Conservation (phyloP, 305 asterid species). For the Fraxinus latifolia region DNA sequence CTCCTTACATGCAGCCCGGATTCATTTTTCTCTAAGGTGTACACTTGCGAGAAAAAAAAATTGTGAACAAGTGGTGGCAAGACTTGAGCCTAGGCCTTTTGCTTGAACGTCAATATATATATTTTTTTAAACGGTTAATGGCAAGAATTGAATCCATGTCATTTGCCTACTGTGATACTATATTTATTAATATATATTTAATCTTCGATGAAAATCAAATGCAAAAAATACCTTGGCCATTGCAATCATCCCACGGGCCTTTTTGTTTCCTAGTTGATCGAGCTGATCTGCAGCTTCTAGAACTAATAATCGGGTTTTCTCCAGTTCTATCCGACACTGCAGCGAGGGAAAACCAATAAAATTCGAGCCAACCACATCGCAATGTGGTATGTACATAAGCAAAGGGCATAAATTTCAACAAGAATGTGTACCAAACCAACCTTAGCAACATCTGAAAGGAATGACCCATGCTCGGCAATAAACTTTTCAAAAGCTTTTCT, state of each 20-base stretch:
- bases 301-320: conserved; percentile 75
- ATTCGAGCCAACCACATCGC: background rate
- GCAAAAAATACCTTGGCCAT: conserved; percentile 80
- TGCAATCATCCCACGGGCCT: conserved; percentile 79
- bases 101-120: background rate
- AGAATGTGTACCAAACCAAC: conserved; percentile 30
- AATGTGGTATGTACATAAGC: background rate
- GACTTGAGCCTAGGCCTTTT: background rate
- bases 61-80: background rate
- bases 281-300: conserved; percentile 97
- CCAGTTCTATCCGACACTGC: conserved; percentile 92
- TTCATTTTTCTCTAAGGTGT: background rate
- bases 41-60: background rate
- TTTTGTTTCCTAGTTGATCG: conserved; percentile 72
- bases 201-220: background rate
- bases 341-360: background rate
- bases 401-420: background rate
- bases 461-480: conserved; percentile 88
- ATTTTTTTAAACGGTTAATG: background rate
- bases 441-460: conserved; percentile 85
- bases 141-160: background rate
- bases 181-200: background rate
- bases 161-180: background rate
- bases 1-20: background rate
- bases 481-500: conserved; percentile 70